Conservation (phyloP, 2,329 filamentous ascomycete species). For the Penicillium digitatum region DNA sequence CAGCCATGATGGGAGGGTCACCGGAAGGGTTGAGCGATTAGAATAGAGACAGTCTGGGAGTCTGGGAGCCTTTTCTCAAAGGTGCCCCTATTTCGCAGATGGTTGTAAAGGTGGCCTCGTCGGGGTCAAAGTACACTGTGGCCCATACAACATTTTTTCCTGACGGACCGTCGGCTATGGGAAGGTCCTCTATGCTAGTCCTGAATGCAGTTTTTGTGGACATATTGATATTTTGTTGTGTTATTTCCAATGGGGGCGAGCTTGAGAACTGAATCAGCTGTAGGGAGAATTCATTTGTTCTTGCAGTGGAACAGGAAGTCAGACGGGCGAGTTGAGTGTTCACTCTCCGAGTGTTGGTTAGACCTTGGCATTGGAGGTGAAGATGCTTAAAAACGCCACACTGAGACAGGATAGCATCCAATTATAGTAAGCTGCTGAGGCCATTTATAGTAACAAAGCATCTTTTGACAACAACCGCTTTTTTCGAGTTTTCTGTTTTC, state of each 20-base stretch:
- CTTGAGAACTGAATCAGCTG: not conserved
- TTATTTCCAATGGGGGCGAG: too few relatives aligned
- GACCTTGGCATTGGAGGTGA: too few relatives aligned
- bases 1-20: too few relatives aligned
- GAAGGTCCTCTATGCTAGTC: not conserved
- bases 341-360: too few relatives aligned
- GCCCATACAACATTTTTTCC: not conserved
- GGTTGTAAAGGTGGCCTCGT: too few relatives aligned
- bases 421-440: not conserved
- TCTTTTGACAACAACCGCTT: not conserved
- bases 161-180: not conserved
- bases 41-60: too few relatives aligned
- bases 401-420: not conserved
- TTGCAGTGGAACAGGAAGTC: too few relatives aligned
- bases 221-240: not conserved
- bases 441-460: not conserved
- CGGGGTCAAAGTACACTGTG: conserved; percentile 1
- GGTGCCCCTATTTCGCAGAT: too few relatives aligned
- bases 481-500: not conserved
- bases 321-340: not conserved
- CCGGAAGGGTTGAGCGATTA: too few relatives aligned
- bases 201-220: not conserved
- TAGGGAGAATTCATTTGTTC: not conserved
- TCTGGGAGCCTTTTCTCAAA: too few relatives aligned
- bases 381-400: not conserved